Conservation (phyloP, 2,329 filamentous ascomycete genomes). For the Colletotrichum noveboracense region DNA sequence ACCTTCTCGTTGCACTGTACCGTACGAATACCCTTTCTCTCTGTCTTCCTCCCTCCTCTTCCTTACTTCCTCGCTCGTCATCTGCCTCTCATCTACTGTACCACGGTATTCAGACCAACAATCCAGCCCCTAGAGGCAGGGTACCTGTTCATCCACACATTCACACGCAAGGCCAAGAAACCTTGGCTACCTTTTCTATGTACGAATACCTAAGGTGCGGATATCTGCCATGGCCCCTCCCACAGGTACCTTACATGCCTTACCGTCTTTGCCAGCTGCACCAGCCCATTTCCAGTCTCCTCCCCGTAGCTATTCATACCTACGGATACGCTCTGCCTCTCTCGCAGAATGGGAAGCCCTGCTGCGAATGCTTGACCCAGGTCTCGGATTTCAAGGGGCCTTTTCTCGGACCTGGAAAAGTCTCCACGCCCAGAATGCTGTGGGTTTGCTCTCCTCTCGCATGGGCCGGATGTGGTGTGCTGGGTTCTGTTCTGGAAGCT, state of each 20-base stretch:
- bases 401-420: not conserved
- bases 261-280: not conserved
- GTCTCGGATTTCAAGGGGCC: not conserved
- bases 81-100: not conserved
- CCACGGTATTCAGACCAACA: not conserved
- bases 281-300: not conserved
- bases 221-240: not conserved
- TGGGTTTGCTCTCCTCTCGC: slow-evolving; percentile 5
- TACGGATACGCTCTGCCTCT: not conserved
- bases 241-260: not conserved
- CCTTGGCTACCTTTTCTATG: not conserved
- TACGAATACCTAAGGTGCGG: not conserved
- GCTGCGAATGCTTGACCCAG: not conserved
- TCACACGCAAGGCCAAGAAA: not conserved
- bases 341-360: not conserved
- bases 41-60: not conserved
- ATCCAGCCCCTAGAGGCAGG: not conserved
- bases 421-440: not conserved
- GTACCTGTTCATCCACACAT: not conserved
- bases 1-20: not conserved
- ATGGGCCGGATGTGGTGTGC: not conserved
- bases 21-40: not conserved
- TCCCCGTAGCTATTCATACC: not conserved
- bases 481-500: slow-evolving; percentile 5
- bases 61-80: not conserved